Percentiles rank a stretch among this genome's conserved stretches.
phyloP scores from a whole-genome alignment of 208 protist species.

The Porcisia deanei region DNA sequence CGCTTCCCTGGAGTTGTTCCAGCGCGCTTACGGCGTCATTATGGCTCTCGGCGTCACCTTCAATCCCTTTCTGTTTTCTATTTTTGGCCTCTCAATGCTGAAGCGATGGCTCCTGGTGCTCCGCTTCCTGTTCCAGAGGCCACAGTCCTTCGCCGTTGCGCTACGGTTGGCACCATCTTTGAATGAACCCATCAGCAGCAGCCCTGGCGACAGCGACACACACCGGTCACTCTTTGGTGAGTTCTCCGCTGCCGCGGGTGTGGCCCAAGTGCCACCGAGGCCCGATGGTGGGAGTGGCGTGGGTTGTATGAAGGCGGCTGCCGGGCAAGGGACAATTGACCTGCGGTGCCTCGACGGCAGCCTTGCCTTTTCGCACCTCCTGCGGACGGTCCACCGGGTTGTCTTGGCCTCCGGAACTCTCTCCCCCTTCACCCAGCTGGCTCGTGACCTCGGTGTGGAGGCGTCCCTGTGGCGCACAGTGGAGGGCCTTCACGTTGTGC shows the following conservation, averaged over 20 bases:
- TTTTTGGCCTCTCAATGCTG: constrained; percentile 62
- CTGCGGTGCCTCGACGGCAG: constrained; percentile 80
- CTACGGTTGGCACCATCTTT: background rate
- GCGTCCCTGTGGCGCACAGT: constrained; percentile 23
- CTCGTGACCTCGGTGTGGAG: constrained; percentile 61
- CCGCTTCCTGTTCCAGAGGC: constrained; percentile 64
- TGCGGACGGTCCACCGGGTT: constrained; percentile 57
- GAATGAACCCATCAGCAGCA: background rate
- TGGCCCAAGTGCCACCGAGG: background rate
- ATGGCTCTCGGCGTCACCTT: constrained; percentile 84
- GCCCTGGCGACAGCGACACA: background rate
- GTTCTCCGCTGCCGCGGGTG: constrained; percentile 3
- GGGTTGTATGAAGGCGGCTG: background rate
- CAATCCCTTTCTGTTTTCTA: constrained; percentile 79
- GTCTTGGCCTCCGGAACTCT: constrained; percentile 96
- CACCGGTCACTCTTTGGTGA: background rate
- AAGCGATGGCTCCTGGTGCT: constrained; percentile 80
- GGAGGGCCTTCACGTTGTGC: constrained; percentile 59
- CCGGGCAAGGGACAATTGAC: constrained; percentile 8
- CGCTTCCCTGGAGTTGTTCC: constrained; percentile 44
- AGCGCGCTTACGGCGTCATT: constrained; percentile 69
- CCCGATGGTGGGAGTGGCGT: background rate
- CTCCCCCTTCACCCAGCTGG: constrained; percentile 86
- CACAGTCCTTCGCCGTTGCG: constrained; percentile 51
- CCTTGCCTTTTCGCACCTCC: constrained; percentile 67